A percentile compares a stretch with the other conserved stretches of the same genome.
These are phyloP conservation scores for Haematococcus lacustris DNA, from an alignment of 139 green algal species.

Conservation along the genomic window DNA sequence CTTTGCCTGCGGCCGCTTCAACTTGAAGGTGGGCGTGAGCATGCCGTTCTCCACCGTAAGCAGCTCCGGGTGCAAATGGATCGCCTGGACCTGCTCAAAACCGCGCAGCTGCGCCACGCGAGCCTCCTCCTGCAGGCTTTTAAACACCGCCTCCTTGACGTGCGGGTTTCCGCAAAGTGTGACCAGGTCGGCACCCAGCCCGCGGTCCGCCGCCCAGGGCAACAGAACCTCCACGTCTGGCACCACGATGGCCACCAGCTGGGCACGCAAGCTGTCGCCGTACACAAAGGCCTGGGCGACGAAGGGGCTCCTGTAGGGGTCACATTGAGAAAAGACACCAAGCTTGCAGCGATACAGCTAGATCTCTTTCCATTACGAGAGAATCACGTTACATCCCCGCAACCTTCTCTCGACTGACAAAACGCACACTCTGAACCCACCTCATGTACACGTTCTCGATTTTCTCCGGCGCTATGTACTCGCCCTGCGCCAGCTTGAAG, in stretches of 20 bases:
- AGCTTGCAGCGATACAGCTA: too few relatives aligned
- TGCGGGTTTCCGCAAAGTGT: constrained; percentile 49
- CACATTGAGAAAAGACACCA: background rate
- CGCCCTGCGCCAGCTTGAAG: constrained; percentile 91
- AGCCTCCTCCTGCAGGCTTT: constrained; percentile 74
- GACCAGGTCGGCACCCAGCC: constrained; percentile 34
- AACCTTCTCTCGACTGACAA: too few relatives aligned
- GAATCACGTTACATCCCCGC: too few relatives aligned
- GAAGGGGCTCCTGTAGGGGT: constrained; percentile 43
- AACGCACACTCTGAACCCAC: too few relatives aligned
- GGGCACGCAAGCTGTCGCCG: constrained; percentile 69
- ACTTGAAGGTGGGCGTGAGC: constrained; percentile 88
- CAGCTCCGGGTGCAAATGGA: constrained; percentile 67
- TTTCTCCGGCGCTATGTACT: constrained; percentile 98
- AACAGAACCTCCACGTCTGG: constrained; percentile 85
- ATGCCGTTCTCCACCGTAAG: constrained; percentile 89
- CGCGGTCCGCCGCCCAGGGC: constrained; percentile 72
- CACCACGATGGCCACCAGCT: constrained; percentile 86
- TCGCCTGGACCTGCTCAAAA: constrained; percentile 77
- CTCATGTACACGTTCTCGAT: constrained; percentile 89
- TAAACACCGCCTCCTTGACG: constrained; percentile 56
- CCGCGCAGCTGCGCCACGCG: constrained; percentile 69
- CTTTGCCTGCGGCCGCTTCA: constrained; percentile 50
- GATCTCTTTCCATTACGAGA: too few relatives aligned
- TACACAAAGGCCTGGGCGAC: constrained; percentile 84